Evolutionary conservation across 305 asterid species (phyloP), one percentile per base, ranked within the genome.

Genomic region (Petunia hybrid): DNA sequence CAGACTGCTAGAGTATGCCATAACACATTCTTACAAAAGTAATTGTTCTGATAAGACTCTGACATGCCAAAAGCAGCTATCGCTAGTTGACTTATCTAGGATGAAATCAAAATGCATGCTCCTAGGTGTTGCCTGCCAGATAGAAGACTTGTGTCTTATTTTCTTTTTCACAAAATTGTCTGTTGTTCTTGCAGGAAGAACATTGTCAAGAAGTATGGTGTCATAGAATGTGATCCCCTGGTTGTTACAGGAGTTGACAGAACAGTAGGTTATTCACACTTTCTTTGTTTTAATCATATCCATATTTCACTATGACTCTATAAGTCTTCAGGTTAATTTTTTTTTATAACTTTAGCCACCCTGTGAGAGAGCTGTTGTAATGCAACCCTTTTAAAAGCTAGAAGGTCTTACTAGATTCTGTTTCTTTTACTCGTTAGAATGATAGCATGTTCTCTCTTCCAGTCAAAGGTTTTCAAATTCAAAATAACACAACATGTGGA

Each of bases 151-250:
- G 1, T 53, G 35, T 57, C 56, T 73, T 73, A 65, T 39, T 65
- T 65, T 79, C 22, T 4, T 0, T 79, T 64, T 39, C 75, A 65
- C 63, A 51, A 51, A 73, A 73, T 36, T 73, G 63, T 36, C 36
- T 66, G 31, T 81, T 61, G 38, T 76, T 40, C 16, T 84, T 86
- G 85, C 89, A 93, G 97, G 91, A 91, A 89, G 88, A 88, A 55
- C 80, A 56, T 80, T 85, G 92, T 87, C 86, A 93, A 85, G 88
- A 91, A 83, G 87, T 95, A 89, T 85, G 99, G 99, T 53, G 95
- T 91, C 68, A 95, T 95, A 83, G 98, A 92, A 86, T 95, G 98
- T 86, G 97, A 93, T 83, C 97, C 97, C 36, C 82, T 92, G 82
- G 95, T 95, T 81, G 88, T 91, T 82, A 89, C 78, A 63, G 98